Conservation (phyloP, 805 yeast species). For the Kuraishia cidri region DNA sequence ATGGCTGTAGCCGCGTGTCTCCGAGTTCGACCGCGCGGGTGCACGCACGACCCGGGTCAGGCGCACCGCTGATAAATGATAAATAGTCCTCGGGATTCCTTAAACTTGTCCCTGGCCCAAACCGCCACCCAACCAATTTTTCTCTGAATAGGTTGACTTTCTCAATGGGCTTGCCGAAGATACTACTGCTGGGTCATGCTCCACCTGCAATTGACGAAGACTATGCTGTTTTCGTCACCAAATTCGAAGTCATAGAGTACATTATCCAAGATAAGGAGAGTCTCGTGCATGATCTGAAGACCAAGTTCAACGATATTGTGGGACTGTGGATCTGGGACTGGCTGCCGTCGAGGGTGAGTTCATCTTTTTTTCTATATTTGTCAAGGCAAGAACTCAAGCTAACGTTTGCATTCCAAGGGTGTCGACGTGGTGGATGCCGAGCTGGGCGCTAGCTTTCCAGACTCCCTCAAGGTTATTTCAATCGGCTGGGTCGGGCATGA, state of each 20-base stretch:
- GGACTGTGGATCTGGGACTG: slow-evolving; percentile 45
- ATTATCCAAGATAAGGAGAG: slow-evolving; percentile 27
- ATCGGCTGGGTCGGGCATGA: slow-evolving; percentile 54
- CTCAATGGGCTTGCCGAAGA: no score
- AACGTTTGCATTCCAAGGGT: no score
- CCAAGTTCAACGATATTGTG: slow-evolving; percentile 24
- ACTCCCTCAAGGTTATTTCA: slow-evolving; percentile 34
- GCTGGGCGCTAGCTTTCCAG: slow-evolving; percentile 34
- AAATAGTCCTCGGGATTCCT: no score
- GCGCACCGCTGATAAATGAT: no score
- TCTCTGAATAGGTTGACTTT: no score
- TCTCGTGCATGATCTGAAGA: slow-evolving; percentile 24
- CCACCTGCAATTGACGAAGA: slow-evolving; percentile 27
- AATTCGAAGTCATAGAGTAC: slow-evolving; percentile 27
- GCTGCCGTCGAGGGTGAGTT: slow-evolving; percentile 30
- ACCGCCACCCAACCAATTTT: no score
- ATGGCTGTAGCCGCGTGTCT: no score
- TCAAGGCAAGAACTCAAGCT: no score
- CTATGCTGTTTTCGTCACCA: slow-evolving; percentile 21
- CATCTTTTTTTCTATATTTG: slow-evolving; percentile 14
- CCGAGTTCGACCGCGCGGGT: no score
- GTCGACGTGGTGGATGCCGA: no score
- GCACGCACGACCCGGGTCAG: no score
- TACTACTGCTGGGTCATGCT: slow-evolving; percentile 31
- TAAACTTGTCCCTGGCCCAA: no score